Evolutionary conservation across 2,329 filamentous ascomycete species (phyloP).

Genomic region (Emmonsiellopsis sp.): DNA sequence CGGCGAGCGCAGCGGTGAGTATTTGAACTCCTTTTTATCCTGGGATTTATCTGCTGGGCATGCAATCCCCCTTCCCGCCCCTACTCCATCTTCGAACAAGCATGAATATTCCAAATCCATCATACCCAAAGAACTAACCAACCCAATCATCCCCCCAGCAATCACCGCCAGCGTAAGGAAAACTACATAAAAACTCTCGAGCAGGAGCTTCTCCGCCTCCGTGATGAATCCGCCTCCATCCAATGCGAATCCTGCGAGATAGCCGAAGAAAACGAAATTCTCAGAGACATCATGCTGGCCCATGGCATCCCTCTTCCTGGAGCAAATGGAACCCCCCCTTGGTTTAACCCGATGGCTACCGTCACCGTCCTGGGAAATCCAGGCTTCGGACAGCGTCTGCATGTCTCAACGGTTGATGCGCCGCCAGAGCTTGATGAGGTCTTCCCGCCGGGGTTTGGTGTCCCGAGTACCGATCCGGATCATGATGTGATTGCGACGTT

Average conservation of each 20-base stretch:
- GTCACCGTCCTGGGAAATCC: conserved; percentile 11
- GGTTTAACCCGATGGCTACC: conserved; percentile 6
- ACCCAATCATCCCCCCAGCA: conserved; percentile 10
- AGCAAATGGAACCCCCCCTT: background rate
- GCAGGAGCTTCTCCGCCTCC: conserved; percentile 18
- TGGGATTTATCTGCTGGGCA: background rate
- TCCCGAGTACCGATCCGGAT: background rate
- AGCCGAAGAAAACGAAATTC: conserved; percentile 13
- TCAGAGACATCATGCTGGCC: conserved; percentile 14
- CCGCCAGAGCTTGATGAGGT: conserved; percentile 3
- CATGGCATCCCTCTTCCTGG: conserved; percentile 15
- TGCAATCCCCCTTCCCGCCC: background rate
- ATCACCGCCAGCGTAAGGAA: conserved; percentile 23
- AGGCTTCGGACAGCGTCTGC: conserved; percentile 12
- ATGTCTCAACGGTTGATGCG: conserved; percentile 7
- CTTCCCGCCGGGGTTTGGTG: conserved; percentile 8
- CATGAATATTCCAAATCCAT: background rate
- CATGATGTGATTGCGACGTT: background rate
- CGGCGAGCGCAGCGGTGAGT: conserved; percentile 21
- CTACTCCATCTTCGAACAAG: background rate
- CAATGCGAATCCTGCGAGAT: conserved; percentile 9
- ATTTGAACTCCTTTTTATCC: background rate
- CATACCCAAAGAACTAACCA: background rate
- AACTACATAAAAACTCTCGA: conserved; percentile 23
- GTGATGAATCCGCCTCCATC: conserved; percentile 15